Percentiles rank a stretch among this genome's conserved stretches.
These are phyloP conservation scores for Globisporangium perplexum DNA, from an alignment of 352 stramenopile species.

Conservation along the genomic window DNA sequence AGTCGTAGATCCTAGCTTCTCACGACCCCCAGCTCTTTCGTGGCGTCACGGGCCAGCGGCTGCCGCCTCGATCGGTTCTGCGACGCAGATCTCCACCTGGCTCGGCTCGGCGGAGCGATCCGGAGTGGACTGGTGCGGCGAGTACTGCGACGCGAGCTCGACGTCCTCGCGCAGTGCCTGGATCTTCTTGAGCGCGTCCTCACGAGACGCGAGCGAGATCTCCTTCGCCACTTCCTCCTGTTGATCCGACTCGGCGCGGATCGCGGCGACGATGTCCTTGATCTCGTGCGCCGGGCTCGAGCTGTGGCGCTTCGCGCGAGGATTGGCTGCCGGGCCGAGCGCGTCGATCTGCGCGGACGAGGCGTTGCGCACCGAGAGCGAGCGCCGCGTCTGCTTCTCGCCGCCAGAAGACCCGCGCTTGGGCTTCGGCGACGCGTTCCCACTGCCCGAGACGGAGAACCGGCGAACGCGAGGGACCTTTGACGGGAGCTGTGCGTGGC, in stretches of 20 bases:
- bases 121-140: slow-evolving; percentile 1
- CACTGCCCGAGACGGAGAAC: not conserved
- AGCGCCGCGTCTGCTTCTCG: slow-evolving; percentile 12
- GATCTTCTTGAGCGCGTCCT: slow-evolving; percentile 36
- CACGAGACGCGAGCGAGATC: slow-evolving; percentile 18
- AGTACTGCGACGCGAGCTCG: slow-evolving; percentile 11
- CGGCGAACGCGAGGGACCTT: slow-evolving; percentile 10
- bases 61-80: not conserved
- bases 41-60: not conserved
- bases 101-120: slow-evolving; percentile 1
- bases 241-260: slow-evolving; percentile 17
- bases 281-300: slow-evolving; percentile 15
- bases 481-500: slow-evolving; percentile 4
- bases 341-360: slow-evolving; percentile 19
- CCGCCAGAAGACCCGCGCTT: slow-evolving; percentile 12
- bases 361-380: slow-evolving; percentile 13
- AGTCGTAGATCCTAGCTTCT: not conserved
- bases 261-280: slow-evolving; percentile 10
- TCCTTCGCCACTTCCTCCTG: slow-evolving; percentile 17
- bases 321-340: not conserved
- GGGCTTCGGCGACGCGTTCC: not conserved
- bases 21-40: not conserved
- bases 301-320: slow-evolving; percentile 15
- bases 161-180: slow-evolving; percentile 22
- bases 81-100: slow-evolving; percentile 13